Evolutionary conservation across 371 early-diverging fungal genomes (phyloP).

Genomic region (Dichotomocladium elegans): DNA sequence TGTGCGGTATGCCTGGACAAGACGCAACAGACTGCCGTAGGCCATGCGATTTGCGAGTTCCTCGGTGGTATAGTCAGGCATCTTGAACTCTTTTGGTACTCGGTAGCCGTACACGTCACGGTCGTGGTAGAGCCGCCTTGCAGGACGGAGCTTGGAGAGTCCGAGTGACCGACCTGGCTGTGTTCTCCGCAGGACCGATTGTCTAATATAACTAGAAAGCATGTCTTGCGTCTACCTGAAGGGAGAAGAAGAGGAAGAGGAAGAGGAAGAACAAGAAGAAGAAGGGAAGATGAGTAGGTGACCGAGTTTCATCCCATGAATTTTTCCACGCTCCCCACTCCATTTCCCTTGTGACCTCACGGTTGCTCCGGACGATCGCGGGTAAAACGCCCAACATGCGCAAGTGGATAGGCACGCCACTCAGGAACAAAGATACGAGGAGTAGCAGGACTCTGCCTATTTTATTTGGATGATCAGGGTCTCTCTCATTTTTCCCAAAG

Average conservation of each 20-base stretch:
- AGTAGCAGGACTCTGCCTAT: no score
- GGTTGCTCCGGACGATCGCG: no score
- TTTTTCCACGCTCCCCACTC: background rate
- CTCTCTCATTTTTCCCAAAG: no score
- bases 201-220: background rate
- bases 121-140: constrained; percentile 56
- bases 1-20: constrained; percentile 81
- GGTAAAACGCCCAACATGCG: no score
- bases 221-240: background rate
- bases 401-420: no score
- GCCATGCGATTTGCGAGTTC: constrained; percentile 80
- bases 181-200: background rate
- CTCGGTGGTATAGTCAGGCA: constrained; percentile 72
- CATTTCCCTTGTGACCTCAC: no score
- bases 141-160: background rate
- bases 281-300: background rate
- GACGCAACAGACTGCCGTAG: constrained; percentile 79
- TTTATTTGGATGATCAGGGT: no score
- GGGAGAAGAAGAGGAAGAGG: background rate
- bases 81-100: constrained; percentile 58
- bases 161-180: background rate
- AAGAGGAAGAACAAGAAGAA: background rate
- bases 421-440: no score
- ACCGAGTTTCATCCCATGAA: no score
- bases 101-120: constrained; percentile 85